Conservation (phyloP, 1,284 basidiomycete genomes). For the Grifola frondosa region DNA sequence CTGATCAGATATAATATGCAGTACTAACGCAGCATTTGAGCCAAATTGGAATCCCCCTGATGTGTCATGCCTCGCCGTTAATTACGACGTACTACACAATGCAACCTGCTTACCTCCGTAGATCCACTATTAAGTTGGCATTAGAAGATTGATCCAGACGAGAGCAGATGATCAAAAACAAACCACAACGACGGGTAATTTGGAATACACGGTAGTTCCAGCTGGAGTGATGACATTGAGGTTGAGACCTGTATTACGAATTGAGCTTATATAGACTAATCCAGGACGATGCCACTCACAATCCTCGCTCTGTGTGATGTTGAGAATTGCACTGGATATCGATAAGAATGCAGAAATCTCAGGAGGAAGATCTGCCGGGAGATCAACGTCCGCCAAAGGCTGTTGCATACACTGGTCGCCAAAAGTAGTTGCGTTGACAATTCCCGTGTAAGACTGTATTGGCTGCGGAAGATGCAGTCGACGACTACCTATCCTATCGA, state of each 20-base stretch:
- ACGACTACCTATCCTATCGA: slow-evolving; percentile 39
- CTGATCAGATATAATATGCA: not conserved
- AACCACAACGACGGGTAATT: slow-evolving; percentile 44
- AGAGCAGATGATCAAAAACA: slow-evolving; percentile 8
- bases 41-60: slow-evolving; percentile 6
- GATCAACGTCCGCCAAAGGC: not conserved
- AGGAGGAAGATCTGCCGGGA: slow-evolving; percentile 3
- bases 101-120: slow-evolving; percentile 25
- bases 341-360: not conserved
- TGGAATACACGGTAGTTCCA: slow-evolving; percentile 15
- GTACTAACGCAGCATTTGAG: slow-evolving; percentile 2
- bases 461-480: slow-evolving; percentile 16
- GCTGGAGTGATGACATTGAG: slow-evolving; percentile 42
- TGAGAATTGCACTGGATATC: not conserved
- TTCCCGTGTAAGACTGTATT: not conserved
- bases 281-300: slow-evolving; percentile 9
- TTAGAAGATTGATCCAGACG: not conserved
- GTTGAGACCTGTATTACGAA: slow-evolving; percentile 41
- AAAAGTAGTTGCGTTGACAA: slow-evolving; percentile 5
- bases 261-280: not conserved
- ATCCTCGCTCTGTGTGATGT: slow-evolving; percentile 15
- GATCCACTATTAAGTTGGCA: slow-evolving; percentile 18
- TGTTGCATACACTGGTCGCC: slow-evolving; percentile 9
- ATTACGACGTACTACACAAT: too few relatives aligned
- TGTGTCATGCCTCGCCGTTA: not conserved